These are phyloP conservation scores for Diaporthe destruens DNA, from an alignment of 2,329 filamentous ascomycete genomes.

Conservation along the genomic window DNA sequence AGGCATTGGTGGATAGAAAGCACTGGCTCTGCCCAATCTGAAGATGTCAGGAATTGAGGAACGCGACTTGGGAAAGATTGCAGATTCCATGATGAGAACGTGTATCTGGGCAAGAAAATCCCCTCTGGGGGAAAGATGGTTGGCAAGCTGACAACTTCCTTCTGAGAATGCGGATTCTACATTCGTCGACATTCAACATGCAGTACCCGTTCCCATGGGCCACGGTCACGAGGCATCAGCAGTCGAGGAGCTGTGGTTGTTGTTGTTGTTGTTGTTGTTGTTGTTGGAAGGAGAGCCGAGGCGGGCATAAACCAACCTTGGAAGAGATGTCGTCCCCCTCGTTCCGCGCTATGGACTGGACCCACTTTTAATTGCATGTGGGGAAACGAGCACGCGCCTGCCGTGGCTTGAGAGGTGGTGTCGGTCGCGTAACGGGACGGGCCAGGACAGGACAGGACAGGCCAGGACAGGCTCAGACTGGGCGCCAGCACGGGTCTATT, in stretches of 20 bases:
- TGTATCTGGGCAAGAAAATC: neutral
- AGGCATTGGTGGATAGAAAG: accelerated
- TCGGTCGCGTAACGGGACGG: slow-evolving; percentile 33
- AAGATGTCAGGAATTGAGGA: no score
- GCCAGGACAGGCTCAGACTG: slow-evolving; percentile 14
- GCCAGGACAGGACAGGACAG: neutral
- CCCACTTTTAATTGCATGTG: slow-evolving; percentile 39
- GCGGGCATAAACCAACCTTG: slow-evolving; percentile 14
- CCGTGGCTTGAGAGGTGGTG: slow-evolving; percentile 15
- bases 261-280: no score
- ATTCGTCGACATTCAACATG: neutral
- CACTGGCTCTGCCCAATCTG: no score
- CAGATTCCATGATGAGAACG: neutral
- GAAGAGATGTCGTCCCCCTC: slow-evolving; percentile 25
- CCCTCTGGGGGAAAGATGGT: neutral
- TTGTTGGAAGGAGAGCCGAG: neutral
- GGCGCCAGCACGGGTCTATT: slow-evolving; percentile 18
- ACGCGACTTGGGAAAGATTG: neutral
- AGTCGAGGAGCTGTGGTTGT: no score
- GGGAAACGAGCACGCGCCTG: slow-evolving; percentile 30
- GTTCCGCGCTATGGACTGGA: slow-evolving; percentile 6
- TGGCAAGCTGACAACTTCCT: neutral
- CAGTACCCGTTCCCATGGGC: neutral
- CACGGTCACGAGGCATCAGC: neutral
- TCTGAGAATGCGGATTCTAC: neutral